Evolutionary conservation across 2,329 filamentous ascomycete genomes (phyloP).

Genomic region (Colletotrichum coccodes): DNA sequence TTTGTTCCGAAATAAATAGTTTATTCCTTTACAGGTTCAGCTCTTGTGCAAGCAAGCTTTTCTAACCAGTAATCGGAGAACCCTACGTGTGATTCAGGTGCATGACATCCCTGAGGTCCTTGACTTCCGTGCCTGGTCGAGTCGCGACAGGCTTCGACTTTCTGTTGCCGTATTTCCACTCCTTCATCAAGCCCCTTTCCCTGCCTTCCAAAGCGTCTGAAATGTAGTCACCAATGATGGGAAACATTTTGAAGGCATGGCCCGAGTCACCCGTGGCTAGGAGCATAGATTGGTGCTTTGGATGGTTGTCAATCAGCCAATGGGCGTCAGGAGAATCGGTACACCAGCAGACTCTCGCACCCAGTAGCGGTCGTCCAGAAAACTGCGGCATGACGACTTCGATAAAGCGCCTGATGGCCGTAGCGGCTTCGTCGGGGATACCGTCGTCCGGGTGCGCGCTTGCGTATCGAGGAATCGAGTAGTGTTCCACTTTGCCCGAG

Average conservation of each 20-base stretch:
- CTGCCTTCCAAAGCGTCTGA: conserved; percentile 35
- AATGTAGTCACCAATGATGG: conserved; percentile 38
- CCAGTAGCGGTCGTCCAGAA: conserved; percentile 36
- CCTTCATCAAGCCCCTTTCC: conserved; percentile 29
- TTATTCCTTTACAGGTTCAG: too few relatives aligned
- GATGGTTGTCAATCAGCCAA: conserved; percentile 42
- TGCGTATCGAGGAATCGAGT: conserved; percentile 32
- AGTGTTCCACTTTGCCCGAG: conserved; percentile 20
- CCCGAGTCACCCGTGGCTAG: conserved; percentile 39
- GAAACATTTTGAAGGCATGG: conserved; percentile 42
- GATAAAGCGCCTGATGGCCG: conserved; percentile 25
- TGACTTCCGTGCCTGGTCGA: conserved; percentile 34
- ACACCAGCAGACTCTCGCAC: conserved; percentile 43
- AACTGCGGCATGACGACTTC: conserved; percentile 38
- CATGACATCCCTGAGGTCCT: conserved; percentile 36
- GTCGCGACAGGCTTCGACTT: conserved; percentile 31
- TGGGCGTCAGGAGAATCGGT: conserved; percentile 46
- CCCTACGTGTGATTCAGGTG: neutral
- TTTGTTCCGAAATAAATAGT: neutral
- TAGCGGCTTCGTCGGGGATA: conserved; percentile 29
- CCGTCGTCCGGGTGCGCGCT: conserved; percentile 29
- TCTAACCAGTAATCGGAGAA: too few relatives aligned
- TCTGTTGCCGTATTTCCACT: conserved; percentile 36
- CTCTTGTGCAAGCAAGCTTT: neutral
- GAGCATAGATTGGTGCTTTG: conserved; percentile 31